phyloP scores from a whole-genome alignment of 192 early-diverging fungal genomes.

The Coemansia sp. region DNA sequence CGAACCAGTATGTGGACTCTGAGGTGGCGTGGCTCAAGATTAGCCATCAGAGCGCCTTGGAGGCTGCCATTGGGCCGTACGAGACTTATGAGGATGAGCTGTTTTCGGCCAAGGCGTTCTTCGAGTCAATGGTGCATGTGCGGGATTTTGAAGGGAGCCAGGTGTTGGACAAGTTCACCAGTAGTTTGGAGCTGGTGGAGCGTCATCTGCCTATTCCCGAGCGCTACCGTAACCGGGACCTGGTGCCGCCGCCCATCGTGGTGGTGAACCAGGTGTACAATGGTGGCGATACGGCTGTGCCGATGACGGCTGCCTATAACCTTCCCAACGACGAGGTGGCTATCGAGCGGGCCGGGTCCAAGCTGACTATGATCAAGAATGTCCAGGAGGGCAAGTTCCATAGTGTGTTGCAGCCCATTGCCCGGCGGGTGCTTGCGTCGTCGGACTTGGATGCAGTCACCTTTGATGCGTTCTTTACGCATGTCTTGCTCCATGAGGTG shows the following conservation, averaged over 20 bases:
- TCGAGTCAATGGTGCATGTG: conserved; percentile 63
- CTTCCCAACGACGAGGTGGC: conserved; percentile 72
- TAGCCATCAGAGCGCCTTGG: conserved; percentile 55
- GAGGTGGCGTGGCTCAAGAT: conserved; percentile 67
- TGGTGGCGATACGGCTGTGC: conserved; percentile 66
- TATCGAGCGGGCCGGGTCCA: conserved; percentile 60
- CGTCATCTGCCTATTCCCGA: conserved; percentile 61
- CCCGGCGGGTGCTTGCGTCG: conserved; percentile 44
- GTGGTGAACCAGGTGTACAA: conserved; percentile 70
- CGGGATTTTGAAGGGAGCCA: conserved; percentile 55
- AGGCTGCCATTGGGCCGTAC: conserved; percentile 66
- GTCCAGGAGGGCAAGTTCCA: conserved; percentile 67
- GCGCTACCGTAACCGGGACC: conserved; percentile 55
- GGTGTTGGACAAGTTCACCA: conserved; percentile 59
- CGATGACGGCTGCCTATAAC: conserved; percentile 73
- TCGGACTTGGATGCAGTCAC: conserved; percentile 52
- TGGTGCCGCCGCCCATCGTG: conserved; percentile 63
- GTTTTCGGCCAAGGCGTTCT: conserved; percentile 60
- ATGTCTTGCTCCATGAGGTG: conserved; percentile 68
- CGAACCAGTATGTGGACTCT: conserved; percentile 60
- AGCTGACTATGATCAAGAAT: conserved; percentile 70
- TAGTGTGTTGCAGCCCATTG: conserved; percentile 60
- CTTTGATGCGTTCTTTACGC: conserved; percentile 65
- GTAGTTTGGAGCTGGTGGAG: conserved; percentile 60
- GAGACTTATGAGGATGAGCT: conserved; percentile 69